Conservation (phyloP, 306 rosid genomes). For the Neltuma alba region DNA sequence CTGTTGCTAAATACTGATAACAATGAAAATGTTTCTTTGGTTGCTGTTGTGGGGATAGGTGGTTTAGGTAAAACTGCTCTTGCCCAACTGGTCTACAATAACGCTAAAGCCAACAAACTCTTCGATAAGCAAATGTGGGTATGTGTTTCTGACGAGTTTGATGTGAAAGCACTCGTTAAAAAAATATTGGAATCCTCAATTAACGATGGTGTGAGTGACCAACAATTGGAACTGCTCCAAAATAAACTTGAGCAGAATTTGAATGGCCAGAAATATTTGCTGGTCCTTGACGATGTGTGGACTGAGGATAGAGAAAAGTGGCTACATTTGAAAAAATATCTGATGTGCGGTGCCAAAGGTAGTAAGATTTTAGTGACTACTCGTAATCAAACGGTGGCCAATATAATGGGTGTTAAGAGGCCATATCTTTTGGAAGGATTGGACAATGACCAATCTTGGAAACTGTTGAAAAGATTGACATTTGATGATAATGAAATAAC, state of each 20-base stretch:
- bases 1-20: background rate
- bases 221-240: background rate
- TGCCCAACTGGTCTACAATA: slow-evolving; percentile 5
- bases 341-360: background rate
- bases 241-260: background rate
- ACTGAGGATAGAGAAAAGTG: background rate
- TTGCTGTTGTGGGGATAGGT: background rate
- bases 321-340: background rate
- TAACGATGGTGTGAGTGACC: accelerated
- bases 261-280: background rate
- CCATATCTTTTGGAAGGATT: background rate
- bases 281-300: slow-evolving; percentile 21
- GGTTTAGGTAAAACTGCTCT: slow-evolving; percentile 31
- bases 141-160: slow-evolving; percentile 7
- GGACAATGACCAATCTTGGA: background rate
- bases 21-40: background rate
- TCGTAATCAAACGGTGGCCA: background rate
- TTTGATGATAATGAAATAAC: background rate
- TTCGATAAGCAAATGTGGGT: slow-evolving; percentile 17
- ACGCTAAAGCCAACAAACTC: background rate
- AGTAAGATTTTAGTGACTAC: slow-evolving; percentile 18
- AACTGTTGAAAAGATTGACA: background rate
- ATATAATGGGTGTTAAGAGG: background rate
- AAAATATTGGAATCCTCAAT: background rate
- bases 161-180: background rate